Conservation (phyloP, 2,329 filamentous ascomycete species). For the Aspergillus novoparasiticus region DNA sequence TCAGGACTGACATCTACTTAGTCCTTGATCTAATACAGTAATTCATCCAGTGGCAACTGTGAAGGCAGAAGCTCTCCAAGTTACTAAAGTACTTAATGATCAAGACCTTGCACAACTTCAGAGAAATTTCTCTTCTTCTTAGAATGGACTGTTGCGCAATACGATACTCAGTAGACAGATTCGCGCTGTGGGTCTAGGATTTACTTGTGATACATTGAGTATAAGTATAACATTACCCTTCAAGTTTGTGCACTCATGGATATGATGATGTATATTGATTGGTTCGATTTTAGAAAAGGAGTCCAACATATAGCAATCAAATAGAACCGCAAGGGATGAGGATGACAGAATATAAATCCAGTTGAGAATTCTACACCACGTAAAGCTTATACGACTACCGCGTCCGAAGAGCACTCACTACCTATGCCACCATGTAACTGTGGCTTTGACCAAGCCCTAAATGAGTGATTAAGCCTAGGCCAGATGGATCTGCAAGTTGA, state of each 20-base stretch:
- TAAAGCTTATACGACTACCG: not conserved
- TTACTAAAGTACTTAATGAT: too few relatives aligned
- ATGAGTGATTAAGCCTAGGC: not conserved
- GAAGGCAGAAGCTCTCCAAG: too few relatives aligned
- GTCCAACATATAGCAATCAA: too few relatives aligned
- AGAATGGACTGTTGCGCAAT: not conserved
- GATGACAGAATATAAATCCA: not conserved
- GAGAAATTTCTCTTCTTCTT: not conserved
- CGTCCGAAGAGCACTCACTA: not conserved
- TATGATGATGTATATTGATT: too few relatives aligned
- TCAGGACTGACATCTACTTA: not conserved
- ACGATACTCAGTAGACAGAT: not conserved
- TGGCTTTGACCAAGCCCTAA: not conserved
- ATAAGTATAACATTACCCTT: not conserved
- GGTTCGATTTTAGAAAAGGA: too few relatives aligned
- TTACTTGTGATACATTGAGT: not conserved
- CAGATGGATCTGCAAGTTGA: not conserved
- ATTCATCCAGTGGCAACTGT: not conserved
- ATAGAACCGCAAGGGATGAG: not conserved
- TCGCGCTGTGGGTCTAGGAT: not conserved
- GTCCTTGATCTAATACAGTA: not conserved
- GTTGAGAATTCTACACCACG: not conserved
- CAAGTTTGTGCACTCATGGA: too few relatives aligned
- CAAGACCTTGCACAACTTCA: not conserved
- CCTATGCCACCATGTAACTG: not conserved